These are phyloP conservation scores for Pythium sp. DNA, from an alignment of 352 stramenopile species.

Conservation along the genomic window DNA sequence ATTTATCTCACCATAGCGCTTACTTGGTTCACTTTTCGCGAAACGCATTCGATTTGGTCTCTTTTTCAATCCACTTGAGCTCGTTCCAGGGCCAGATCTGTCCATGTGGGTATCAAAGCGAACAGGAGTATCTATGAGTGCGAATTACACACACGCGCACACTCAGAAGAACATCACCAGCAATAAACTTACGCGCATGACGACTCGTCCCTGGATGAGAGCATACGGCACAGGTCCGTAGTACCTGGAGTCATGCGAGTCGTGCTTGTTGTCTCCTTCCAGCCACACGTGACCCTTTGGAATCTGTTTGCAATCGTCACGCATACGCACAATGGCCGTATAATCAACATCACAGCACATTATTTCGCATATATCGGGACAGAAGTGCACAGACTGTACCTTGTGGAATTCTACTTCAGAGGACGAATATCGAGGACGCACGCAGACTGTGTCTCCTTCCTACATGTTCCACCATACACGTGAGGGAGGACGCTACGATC, in stretches of 20 bases:
- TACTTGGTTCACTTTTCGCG: slow-evolving; percentile 37
- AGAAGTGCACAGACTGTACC: slow-evolving; percentile 18
- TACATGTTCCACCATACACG: slow-evolving; percentile 12
- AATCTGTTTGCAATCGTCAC: slow-evolving; percentile 31
- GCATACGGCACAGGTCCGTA: slow-evolving; percentile 94
- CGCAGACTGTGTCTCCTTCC: slow-evolving; percentile 80
- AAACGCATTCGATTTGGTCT: slow-evolving; percentile 51
- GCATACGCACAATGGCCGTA: slow-evolving; percentile 4
- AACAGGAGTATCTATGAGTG: neutral
- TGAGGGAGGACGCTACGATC: neutral
- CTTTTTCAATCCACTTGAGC: slow-evolving; percentile 59
- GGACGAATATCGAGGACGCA: slow-evolving; percentile 63
- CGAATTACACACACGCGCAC: neutral
- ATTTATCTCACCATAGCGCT: neutral
- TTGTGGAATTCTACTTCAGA: slow-evolving; percentile 77
- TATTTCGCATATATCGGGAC: neutral
- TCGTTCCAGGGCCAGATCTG: slow-evolving; percentile 83
- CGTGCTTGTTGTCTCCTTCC: slow-evolving; percentile 96
- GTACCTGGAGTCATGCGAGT: slow-evolving; percentile 94
- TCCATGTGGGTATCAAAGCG: neutral
- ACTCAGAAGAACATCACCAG: slow-evolving; percentile 11
- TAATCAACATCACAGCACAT: neutral
- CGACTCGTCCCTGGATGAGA: slow-evolving; percentile 87
- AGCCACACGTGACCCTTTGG: slow-evolving; percentile 95
- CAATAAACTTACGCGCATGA: slow-evolving; percentile 75